phyloP scores from a whole-genome alignment of 2,329 filamentous ascomycete genomes.

The Aaosphaeria arxii region DNA sequence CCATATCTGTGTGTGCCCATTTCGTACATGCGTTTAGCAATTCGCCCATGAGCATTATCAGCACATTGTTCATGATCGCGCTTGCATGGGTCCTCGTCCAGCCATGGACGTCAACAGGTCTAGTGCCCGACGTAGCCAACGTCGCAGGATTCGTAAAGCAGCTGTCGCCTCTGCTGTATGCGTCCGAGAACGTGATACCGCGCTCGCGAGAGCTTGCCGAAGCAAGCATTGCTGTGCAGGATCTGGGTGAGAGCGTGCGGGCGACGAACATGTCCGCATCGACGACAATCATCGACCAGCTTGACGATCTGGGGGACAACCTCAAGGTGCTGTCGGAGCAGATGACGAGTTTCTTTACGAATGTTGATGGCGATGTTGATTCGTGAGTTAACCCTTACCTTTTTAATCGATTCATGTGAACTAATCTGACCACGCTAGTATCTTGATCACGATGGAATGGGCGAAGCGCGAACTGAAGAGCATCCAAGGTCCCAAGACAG shows the following conservation, averaged over 20 bases:
- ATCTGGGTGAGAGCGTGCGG: constrained; percentile 85
- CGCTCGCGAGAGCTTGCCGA: constrained; percentile 88
- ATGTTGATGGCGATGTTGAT: constrained; percentile 90
- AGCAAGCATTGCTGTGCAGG: constrained; percentile 91
- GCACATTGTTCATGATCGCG: constrained; percentile 60
- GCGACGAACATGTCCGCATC: constrained; percentile 89
- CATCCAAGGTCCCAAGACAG: constrained; percentile 39
- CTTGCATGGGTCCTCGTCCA: constrained; percentile 65
- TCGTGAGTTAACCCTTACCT: constrained; percentile 48
- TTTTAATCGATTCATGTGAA: background rate
- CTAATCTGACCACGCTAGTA: constrained; percentile 49
- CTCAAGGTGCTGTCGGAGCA: constrained; percentile 82
- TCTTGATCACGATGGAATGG: constrained; percentile 96
- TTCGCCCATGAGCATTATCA: constrained; percentile 66
- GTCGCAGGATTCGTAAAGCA: constrained; percentile 85
- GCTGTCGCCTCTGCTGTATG: constrained; percentile 92
- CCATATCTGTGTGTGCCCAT: constrained; percentile 61
- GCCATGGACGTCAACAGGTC: constrained; percentile 59
- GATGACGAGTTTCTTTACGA: constrained; percentile 87
- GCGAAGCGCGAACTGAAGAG: constrained; percentile 75
- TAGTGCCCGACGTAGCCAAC: constrained; percentile 83
- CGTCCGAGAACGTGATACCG: constrained; percentile 82
- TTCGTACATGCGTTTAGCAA: constrained; percentile 61
- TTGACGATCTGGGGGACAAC: constrained; percentile 82
- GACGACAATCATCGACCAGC: constrained; percentile 76